Evolutionary conservation across 2,329 filamentous ascomycete species (phyloP), one percentile per base, ranked within the genome.

Genomic region (Coniochaeta sp.): DNA sequence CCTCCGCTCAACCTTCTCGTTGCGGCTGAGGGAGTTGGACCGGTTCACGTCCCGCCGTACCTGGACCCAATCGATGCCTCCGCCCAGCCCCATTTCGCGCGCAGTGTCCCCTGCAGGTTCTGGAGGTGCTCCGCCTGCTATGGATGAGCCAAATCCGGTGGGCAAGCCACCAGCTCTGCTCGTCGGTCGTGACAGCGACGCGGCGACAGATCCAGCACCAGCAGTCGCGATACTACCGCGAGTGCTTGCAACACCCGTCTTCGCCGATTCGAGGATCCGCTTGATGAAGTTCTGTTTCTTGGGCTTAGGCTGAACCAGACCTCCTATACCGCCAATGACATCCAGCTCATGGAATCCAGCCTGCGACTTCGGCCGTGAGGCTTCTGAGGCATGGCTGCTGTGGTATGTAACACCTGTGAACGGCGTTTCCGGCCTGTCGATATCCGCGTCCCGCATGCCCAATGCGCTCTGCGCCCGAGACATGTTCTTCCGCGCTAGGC

Each of bases 31-130:
- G 0, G 93, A 95, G 70, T 96, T 98, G 3, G 93, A 96, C 38
- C 95, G 85, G 73, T 99, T 98, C 55, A 99, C 89, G 73, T 99
- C 96, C 54, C 95, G 86, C 38, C 95, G 89, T 24, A 98, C 92
- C 72, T 98, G 93, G n/a, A 99, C 92, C 93, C 95, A 99, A 71
- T 98, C 93, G 16, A 90, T 82, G 1, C 80, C 77, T 12, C 77
- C 77, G 22, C 78, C 82, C 7, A 89, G 73, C 1, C 89, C 91
- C 82, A 89, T 89, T 19, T 96, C 91, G 60, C 84, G 82, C 16
- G 86, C 82, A 5, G 81, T 76, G 63, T 86, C 83, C 54, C 79
- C 74, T 33, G 58, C 67, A 4, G 19, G 61, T n/a, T 57, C 54
- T 14, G 54, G 14, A 8, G 54, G 54, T 36, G 54, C 31, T 22